These are phyloP conservation scores for Gymnopilus dilepis DNA, from an alignment of 768 basidiomycete species.

Conservation along the genomic window DNA sequence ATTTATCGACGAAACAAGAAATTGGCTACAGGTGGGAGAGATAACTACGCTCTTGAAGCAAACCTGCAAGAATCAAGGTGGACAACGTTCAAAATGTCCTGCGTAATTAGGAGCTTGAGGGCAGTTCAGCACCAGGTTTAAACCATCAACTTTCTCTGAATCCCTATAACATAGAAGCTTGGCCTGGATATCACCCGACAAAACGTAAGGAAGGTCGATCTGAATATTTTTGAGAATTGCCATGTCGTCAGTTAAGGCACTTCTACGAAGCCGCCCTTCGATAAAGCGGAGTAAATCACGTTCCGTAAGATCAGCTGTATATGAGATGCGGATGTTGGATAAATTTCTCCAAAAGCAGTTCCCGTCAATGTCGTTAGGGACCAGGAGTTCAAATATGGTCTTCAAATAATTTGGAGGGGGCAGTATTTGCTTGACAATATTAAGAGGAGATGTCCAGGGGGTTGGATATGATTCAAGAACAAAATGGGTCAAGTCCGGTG, in stretches of 20 bases:
- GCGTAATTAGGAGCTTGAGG: neutral
- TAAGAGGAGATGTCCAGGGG: no score
- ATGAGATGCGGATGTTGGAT: neutral
- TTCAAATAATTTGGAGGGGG: conserved; percentile 2
- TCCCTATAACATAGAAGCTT: neutral
- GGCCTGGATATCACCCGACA: neutral
- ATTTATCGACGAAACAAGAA: no score
- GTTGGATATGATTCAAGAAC: neutral
- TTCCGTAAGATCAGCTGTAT: neutral
- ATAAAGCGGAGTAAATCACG: neutral
- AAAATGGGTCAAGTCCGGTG: neutral
- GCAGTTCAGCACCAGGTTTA: neutral
- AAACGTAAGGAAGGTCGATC: neutral
- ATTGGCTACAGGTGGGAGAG: no score
- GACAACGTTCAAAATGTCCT: neutral
- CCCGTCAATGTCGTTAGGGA: neutral
- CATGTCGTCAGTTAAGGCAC: neutral
- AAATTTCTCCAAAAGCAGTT: conserved; percentile 2
- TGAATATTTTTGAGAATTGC: neutral
- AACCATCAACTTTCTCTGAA: neutral
- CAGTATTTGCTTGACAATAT: no score
- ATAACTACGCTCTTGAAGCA: no score
- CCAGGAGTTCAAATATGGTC: neutral
- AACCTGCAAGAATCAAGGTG: no score
- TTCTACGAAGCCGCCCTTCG: neutral